Evolutionary conservation across 2,329 filamentous ascomycete species (phyloP).

Genomic region (Talaromyces sp.): DNA sequence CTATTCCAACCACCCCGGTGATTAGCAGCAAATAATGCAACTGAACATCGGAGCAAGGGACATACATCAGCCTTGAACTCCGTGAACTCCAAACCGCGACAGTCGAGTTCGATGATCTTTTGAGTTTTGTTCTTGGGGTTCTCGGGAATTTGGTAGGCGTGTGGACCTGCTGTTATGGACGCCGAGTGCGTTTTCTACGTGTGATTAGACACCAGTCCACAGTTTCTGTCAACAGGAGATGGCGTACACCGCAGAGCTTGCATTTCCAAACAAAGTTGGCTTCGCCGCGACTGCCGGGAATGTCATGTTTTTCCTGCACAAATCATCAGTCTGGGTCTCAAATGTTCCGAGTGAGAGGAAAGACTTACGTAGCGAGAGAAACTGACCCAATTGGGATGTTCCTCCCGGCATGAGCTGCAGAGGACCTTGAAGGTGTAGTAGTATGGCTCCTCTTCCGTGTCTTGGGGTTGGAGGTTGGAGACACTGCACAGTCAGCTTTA

Average conservation of each 20-base stretch:
- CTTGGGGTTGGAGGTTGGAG: conserved; percentile 79
- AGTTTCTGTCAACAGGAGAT: too few relatives aligned
- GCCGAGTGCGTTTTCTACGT: conserved; percentile 58
- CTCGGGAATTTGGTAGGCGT: conserved; percentile 55
- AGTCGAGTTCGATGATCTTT: conserved; percentile 87
- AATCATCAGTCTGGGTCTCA: neutral
- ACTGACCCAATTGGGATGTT: conserved; percentile 78
- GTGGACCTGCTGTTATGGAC: conserved; percentile 71
- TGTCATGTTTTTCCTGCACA: conserved; percentile 75
- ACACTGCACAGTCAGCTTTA: conserved; percentile 56
- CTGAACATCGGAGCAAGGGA: neutral
- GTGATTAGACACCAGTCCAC: neutral
- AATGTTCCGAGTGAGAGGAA: neutral
- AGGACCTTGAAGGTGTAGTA: conserved; percentile 98
- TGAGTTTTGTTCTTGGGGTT: conserved; percentile 59
- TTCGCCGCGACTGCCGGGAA: conserved; percentile 89
- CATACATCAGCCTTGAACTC: conserved; percentile 85
- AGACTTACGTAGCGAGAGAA: conserved; percentile 79
- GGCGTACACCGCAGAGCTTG: conserved; percentile 88
- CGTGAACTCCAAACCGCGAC: conserved; percentile 84
- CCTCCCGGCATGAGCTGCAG: conserved; percentile 95
- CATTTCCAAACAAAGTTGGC: conserved; percentile 99
- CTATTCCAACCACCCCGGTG: conserved; percentile 44
- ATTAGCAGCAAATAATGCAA: neutral
- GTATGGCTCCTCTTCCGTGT: conserved; percentile 78